Conservation (phyloP, 306 rosid genomes). For the Cucurbita pepo region DNA sequence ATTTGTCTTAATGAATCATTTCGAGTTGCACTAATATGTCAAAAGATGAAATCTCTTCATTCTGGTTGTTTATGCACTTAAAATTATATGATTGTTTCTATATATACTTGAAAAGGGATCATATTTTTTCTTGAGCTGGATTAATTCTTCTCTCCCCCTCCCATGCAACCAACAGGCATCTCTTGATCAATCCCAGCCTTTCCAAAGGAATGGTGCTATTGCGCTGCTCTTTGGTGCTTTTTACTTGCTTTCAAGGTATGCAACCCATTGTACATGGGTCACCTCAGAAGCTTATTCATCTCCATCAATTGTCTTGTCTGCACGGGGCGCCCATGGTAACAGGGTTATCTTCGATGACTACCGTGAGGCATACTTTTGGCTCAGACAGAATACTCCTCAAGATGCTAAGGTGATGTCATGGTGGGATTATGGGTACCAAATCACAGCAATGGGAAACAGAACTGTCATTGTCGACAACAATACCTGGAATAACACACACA, state of each 20-base stretch:
- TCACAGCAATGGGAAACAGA: conserved; percentile 99
- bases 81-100: neutral
- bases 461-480: conserved; percentile 97
- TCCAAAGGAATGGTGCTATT: conserved; percentile 79
- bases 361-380: conserved; percentile 99
- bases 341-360: conserved; percentile 94
- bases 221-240: conserved; percentile 81
- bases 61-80: neutral
- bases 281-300: conserved; percentile 99
- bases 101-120: neutral
- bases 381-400: conserved; percentile 81
- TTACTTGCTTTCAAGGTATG: conserved; percentile 83
- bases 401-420: conserved; percentile 99
- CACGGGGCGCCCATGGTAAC: conserved; percentile 95
- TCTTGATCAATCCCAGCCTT: conserved; percentile 87
- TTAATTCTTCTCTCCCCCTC: neutral
- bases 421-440: conserved; percentile 99
- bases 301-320: conserved; percentile 98
- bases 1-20: neutral
- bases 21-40: neutral
- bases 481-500: conserved; percentile 99
- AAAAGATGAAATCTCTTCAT: neutral
- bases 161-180: conserved; percentile 35
- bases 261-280: conserved; percentile 97
- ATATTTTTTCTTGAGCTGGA: neutral